These are phyloP conservation scores for Elsinoe fawcettii DNA, from an alignment of 2,329 filamentous ascomycete species.

Conservation along the genomic window DNA sequence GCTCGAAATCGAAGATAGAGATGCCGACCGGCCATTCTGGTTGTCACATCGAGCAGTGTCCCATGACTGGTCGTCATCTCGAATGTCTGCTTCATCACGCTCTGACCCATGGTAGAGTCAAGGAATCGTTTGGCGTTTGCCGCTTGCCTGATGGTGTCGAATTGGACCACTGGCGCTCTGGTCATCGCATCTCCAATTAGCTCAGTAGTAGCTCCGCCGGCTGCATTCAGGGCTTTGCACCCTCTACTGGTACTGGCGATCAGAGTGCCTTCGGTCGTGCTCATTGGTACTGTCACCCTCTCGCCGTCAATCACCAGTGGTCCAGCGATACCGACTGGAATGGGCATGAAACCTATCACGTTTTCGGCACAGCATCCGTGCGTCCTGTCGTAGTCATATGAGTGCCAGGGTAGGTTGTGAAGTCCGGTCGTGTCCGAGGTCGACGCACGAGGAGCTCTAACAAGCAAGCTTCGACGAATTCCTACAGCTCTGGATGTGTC, in stretches of 20 bases:
- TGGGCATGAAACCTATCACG: constrained; percentile 81
- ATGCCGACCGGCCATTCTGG: constrained; percentile 79
- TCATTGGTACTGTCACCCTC: constrained; percentile 92
- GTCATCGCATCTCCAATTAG: constrained; percentile 90
- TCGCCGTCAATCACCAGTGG: constrained; percentile 88
- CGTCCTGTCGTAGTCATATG: constrained; percentile 89
- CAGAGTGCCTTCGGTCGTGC: constrained; percentile 87
- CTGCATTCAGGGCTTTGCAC: constrained; percentile 89
- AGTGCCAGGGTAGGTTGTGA: no score
- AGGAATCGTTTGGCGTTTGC: constrained; percentile 89
- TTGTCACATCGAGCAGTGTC: constrained; percentile 76
- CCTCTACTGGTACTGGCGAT: constrained; percentile 85
- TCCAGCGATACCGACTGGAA: constrained; percentile 83
- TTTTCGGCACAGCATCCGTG: constrained; percentile 93
- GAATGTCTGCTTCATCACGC: constrained; percentile 75
- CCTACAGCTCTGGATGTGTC: no score
- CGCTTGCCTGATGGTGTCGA: constrained; percentile 74
- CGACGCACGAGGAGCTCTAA: no score
- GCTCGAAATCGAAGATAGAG: constrained; percentile 94
- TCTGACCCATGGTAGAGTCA: constrained; percentile 75
- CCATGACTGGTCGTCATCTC: constrained; percentile 89
- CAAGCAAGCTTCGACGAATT: no score
- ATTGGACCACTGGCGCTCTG: constrained; percentile 78
- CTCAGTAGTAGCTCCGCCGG: constrained; percentile 82
- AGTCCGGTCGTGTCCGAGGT: no score